These are phyloP conservation scores for Ramichloridium luteum DNA, from an alignment of 2,329 filamentous ascomycete species.

Conservation along the genomic window DNA sequence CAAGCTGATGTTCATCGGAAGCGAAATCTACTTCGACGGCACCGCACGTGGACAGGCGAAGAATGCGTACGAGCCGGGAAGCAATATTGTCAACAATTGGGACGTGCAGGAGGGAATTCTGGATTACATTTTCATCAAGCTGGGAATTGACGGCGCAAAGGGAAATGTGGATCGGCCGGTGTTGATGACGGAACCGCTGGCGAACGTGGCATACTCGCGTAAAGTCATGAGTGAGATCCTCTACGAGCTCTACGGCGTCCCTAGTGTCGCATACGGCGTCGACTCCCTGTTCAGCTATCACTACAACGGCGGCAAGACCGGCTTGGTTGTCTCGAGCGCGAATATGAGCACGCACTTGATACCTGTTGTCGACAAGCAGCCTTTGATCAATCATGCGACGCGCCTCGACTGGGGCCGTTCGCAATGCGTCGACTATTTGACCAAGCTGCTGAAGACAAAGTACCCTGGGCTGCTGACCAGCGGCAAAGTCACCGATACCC, in stretches of 20 bases:
- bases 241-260: slow-evolving; percentile 89
- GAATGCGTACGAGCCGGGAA: slow-evolving; percentile 80
- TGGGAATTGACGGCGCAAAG: slow-evolving; percentile 67
- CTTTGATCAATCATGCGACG: slow-evolving; percentile 72
- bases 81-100: slow-evolving; percentile 91
- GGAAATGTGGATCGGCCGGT: slow-evolving; percentile 73
- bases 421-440: slow-evolving; percentile 79
- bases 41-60: slow-evolving; percentile 83
- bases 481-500: slow-evolving; percentile 65
- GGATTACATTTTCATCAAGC: slow-evolving; percentile 88
- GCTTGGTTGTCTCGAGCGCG: slow-evolving; percentile 81
- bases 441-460: slow-evolving; percentile 80
- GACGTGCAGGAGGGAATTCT: slow-evolving; percentile 91
- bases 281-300: slow-evolving; percentile 93
- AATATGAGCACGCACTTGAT: slow-evolving; percentile 93
- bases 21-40: slow-evolving; percentile 88
- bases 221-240: slow-evolving; percentile 84
- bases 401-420: slow-evolving; percentile 90
- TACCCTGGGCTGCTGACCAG: slow-evolving; percentile 66
- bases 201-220: slow-evolving; percentile 76
- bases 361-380: slow-evolving; percentile 76
- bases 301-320: slow-evolving; percentile 78
- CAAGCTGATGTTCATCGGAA: slow-evolving; percentile 83
- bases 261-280: slow-evolving; percentile 84
- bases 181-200: slow-evolving; percentile 90